A percentile compares a stretch with the other conserved stretches of the same genome.
Evolutionary conservation across 441 rosid species (phyloP).

Genomic region (Bocquillonia castaneifolia): DNA sequence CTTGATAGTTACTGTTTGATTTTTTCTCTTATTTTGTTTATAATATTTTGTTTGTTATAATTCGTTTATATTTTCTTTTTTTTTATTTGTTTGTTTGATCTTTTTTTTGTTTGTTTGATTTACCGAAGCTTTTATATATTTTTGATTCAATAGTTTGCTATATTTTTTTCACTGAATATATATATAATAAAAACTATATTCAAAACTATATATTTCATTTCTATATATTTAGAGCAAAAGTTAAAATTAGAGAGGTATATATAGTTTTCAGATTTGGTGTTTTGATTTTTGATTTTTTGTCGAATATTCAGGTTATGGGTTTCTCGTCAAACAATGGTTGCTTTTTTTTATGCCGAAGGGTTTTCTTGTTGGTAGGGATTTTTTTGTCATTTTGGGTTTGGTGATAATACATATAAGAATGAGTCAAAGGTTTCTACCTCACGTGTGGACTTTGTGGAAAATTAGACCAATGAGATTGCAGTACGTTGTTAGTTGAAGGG

Average conservation of each 20-base stretch:
- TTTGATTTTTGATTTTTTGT: slow-evolving; percentile 21
- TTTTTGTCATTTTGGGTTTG: neutral
- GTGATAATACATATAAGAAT: neutral
- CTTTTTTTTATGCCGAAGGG: neutral
- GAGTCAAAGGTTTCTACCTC: neutral
- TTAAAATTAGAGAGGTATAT: slow-evolving; percentile 41
- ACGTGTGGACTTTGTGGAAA: neutral
- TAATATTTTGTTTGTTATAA: no score
- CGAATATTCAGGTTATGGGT: slow-evolving; percentile 26
- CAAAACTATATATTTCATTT: no score
- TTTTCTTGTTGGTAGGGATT: neutral
- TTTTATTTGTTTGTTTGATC: no score
- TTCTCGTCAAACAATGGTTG: neutral
- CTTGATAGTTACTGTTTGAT: no score
- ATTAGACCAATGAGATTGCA: slow-evolving; percentile 1
- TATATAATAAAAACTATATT: no score
- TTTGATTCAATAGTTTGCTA: no score
- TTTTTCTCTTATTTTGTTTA: no score
- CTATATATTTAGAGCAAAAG: slow-evolving; percentile 80
- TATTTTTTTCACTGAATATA: no score
- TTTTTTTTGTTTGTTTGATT: no score
- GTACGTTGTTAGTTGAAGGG: neutral
- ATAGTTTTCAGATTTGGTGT: slow-evolving; percentile 78
- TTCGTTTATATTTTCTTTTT: no score
- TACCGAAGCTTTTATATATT: no score